A percentile compares a stretch with the other conserved stretches of the same genome.
Evolutionary conservation across 495 filamentous ascomycete genomes (phyloP).

Genomic region (Pyronema omphalodes): DNA sequence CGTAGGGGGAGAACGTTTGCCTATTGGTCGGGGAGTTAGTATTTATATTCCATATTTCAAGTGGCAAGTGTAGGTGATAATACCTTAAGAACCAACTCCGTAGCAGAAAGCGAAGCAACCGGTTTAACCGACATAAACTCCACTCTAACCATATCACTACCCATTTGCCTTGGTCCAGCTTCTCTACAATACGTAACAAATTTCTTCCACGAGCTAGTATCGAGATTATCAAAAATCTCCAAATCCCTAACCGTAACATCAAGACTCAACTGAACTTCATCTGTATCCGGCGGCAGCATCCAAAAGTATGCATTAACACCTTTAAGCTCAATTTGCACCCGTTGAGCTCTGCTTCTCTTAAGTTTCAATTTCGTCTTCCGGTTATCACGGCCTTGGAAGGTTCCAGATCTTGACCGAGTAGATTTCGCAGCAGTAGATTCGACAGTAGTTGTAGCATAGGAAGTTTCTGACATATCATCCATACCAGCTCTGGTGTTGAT

Average conservation of each 20-base stretch:
- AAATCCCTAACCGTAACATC: slow-evolving; percentile 66
- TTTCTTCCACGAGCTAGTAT: slow-evolving; percentile 95
- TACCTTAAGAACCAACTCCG: slow-evolving; percentile 75
- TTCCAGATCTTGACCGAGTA: slow-evolving; percentile 15
- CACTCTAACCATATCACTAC: slow-evolving; percentile 73
- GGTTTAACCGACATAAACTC: slow-evolving; percentile 78
- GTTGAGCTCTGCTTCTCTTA: slow-evolving; percentile 72
- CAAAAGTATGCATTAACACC: slow-evolving; percentile 72
- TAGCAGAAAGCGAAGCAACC: slow-evolving; percentile 61
- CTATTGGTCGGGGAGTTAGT: slow-evolving; percentile 22
- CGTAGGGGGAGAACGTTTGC: slow-evolving; percentile 71
- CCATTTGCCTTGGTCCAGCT: slow-evolving; percentile 63
- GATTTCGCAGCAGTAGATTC: slow-evolving; percentile 24
- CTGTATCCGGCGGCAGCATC: slow-evolving; percentile 56
- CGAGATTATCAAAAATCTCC: slow-evolving; percentile 84
- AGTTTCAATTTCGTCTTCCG: slow-evolving; percentile 41
- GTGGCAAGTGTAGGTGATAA: slow-evolving; percentile 7
- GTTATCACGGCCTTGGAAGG: not conserved
- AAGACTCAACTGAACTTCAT: slow-evolving; percentile 69
- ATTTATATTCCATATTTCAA: slow-evolving; percentile 5
- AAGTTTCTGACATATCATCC: slow-evolving; percentile 73
- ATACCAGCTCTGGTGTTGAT: slow-evolving; percentile 69
- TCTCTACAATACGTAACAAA: slow-evolving; percentile 88
- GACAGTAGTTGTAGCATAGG: slow-evolving; percentile 54
- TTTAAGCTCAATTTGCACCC: slow-evolving; percentile 85